Percentiles rank a stretch among this genome's conserved stretches.
Conservation (phyloP, 495 filamentous ascomycete genomes). For the Chlorociboria aeruginascens region DNA sequence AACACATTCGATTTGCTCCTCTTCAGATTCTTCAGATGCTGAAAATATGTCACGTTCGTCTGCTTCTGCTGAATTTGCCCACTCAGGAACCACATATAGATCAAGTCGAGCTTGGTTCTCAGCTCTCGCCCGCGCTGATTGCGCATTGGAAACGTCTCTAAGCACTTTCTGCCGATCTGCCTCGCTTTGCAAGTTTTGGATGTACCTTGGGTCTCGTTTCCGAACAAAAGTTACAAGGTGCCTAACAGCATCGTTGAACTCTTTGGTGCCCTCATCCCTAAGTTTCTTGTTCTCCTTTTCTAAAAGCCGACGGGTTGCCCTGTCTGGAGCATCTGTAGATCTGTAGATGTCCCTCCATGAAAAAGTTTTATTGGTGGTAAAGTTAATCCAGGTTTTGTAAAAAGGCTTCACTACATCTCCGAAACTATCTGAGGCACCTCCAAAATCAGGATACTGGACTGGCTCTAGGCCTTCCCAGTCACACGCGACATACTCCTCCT, state of each 20-base stretch:
- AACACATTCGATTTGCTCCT: constrained; percentile 70
- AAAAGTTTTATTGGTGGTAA: constrained; percentile 76
- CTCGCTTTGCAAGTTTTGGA: constrained; percentile 55
- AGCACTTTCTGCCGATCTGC: constrained; percentile 69
- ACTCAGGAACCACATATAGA: constrained; percentile 58
- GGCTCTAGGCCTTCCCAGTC: constrained; percentile 46
- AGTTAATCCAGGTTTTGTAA: constrained; percentile 70
- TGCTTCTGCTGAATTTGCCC: constrained; percentile 44
- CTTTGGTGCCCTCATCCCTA: constrained; percentile 69
- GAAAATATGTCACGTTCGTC: constrained; percentile 14
- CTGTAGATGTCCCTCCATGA: constrained; percentile 80
- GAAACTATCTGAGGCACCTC: constrained; percentile 50
- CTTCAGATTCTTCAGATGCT: constrained; percentile 45
- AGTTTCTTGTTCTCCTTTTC: constrained; percentile 88
- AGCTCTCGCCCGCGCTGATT: constrained; percentile 73
- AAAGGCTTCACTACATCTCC: constrained; percentile 66
- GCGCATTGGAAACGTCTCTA: constrained; percentile 65
- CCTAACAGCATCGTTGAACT: constrained; percentile 88
- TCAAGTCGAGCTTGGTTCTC: constrained; percentile 39
- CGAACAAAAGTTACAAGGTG: constrained; percentile 83
- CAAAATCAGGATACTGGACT: constrained; percentile 69
- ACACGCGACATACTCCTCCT: constrained; percentile 65
- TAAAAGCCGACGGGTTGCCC: constrained; percentile 70
- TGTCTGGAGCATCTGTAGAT: constrained; percentile 75
- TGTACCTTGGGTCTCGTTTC: constrained; percentile 82